A percentile compares a stretch with the other conserved stretches of the same genome.
These are phyloP conservation scores for Kwoniella dejecticola DNA, from an alignment of 768 basidiomycete genomes.

Conservation along the genomic window DNA sequence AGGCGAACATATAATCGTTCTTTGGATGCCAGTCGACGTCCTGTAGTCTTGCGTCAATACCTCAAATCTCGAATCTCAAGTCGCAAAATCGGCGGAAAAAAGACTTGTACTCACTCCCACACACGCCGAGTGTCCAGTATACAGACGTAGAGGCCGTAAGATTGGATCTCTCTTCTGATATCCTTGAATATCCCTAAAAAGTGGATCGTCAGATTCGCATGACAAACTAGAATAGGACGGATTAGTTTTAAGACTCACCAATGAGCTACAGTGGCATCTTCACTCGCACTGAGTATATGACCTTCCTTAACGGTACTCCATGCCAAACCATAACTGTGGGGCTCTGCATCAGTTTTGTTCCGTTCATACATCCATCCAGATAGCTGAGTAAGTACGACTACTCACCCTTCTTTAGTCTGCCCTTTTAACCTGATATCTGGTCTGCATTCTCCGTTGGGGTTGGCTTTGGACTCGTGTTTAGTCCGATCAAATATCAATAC, in stretches of 20 bases:
- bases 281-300: slow-evolving; percentile 84
- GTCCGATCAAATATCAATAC: slow-evolving; percentile 95
- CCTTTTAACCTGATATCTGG: slow-evolving; percentile 90
- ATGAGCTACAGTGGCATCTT: slow-evolving; percentile 93
- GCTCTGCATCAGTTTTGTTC: slow-evolving; percentile 4
- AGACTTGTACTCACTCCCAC: slow-evolving; percentile 71
- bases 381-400: slow-evolving; percentile 26
- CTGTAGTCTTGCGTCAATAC: slow-evolving; percentile 57
- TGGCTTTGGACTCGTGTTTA: slow-evolving; percentile 91
- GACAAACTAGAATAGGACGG: too few relatives aligned
- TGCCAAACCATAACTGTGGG: slow-evolving; percentile 81
- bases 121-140: slow-evolving; percentile 83
- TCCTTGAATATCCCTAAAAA: slow-evolving; percentile 80
- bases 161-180: slow-evolving; percentile 74
- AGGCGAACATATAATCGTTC: slow-evolving; percentile 81
- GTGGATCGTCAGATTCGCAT: too few relatives aligned
- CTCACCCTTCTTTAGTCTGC: slow-evolving; percentile 89
- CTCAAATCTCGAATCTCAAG: neutral
- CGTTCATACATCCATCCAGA: neutral
- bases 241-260: slow-evolving; percentile 78
- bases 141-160: slow-evolving; percentile 81
- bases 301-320: slow-evolving; percentile 87
- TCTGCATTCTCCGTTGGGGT: slow-evolving; percentile 76
- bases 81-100: too few relatives aligned
- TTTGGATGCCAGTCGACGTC: slow-evolving; percentile 95